Base-by-base conservation (phyloP, 192 early-diverging fungal species). In the Helicostylum pulchrum region DNA sequence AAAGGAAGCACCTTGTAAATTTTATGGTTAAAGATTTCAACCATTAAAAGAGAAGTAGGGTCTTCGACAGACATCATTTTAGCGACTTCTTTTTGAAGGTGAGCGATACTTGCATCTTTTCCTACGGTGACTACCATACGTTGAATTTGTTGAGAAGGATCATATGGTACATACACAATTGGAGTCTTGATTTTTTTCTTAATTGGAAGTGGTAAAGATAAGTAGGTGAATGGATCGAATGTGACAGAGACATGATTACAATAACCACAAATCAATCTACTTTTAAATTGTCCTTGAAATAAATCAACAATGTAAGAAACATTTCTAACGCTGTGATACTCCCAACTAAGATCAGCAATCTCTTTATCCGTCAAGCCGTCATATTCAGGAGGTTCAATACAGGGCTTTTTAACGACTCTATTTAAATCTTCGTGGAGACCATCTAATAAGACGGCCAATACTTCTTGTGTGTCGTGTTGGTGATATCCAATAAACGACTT, bases 351-450 rank as follows among this genome's bases (percentile, higher is more conserved):
- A 14, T 74, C 69, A 7, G 92, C 92, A 31, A 94, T 80, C 43
- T 84, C 90, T 14, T 67, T 66, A 64, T 92, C 88, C 23, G 83
- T 75, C 67, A 78, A 69, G 5, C 82, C 84, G 46, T 85, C 78
- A 36, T 85, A 85, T 55, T 94, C 91, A n/a, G 89, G 88, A 7
- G 80, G 70, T 61, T 93, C 89, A 23, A 91, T 79, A 70, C 91
- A 94, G 1, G 89, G 89, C 52, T 92, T 94, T 49, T 87, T 82
- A 49, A 76, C 49, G 43, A 94, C 90, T 12, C 91, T 80, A 69
- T 94, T 94, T 47, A 94, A 75, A 45, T 94, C 93, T 66, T 94
- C 93, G 67, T 94, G 93, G 50, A 94, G 68, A 0, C 92, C 90
- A 68, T 94, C 93, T 17, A 94, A 76, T 32, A 94, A 72, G 46